Evolutionary conservation across 306 rosid species (phyloP), one percentile per base, ranked within the genome.

Genomic region (Trichosanthes cucumerina): DNA sequence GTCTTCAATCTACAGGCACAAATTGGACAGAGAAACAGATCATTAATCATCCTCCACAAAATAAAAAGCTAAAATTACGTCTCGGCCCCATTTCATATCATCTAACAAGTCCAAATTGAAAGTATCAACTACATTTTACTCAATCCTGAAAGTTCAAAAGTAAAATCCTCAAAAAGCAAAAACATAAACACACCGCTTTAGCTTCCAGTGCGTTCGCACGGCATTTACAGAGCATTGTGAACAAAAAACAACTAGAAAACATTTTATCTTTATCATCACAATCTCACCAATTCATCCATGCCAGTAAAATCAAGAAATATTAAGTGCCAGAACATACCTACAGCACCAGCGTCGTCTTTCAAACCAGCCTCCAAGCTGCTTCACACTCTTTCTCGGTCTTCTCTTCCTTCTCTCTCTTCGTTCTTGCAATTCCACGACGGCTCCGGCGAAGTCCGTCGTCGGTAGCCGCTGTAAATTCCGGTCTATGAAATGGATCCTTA

Each of bases 1-100:
- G 2, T 78, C 58, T 78, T 38, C 80, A 46, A 19, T 78, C 80
- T 63, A 46, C 74, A 46, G 43, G 18, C 43, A 73, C 78, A 73
- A 26, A 49, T 49, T 3, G 1, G 44, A 52, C 26, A 49, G 16
- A 73, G 21, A 73, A 73, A 73, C 60, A 47, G 24, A 44, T 73
- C 60, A 49, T 28, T 49, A 73, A 47, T 28, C 56, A 73, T 31
- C 44, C 76, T 39, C 44, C 44, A 49, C 15, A 47, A 0, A 16
- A 14, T 73, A 26, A 72, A 28, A 9, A 44, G 9, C 78, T 73
- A 31, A 1, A 26, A 49, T 49, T 6, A 15, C 3, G 21, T 71
- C 57, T 1, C 77, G 1, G 23, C 15, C 77, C n/a, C 33, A 72
- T 47, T 71, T 28, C 62, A 8, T 31, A 73, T 18, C 44, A 73